Conservation (phyloP, 2,329 filamentous ascomycete species). For the Aspergillus cejpii region DNA sequence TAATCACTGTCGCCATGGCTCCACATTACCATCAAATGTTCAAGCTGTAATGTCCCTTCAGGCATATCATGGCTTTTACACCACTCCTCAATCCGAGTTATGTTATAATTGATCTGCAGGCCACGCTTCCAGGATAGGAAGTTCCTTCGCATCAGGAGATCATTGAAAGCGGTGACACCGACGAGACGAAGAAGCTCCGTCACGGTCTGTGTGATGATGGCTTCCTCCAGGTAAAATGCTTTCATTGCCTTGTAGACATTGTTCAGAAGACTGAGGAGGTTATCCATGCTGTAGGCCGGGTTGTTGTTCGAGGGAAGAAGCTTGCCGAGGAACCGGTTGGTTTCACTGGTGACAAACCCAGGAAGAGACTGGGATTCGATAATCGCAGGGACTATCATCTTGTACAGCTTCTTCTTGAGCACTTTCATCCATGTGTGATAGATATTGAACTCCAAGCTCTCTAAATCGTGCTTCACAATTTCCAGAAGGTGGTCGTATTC, state of each 20-base stretch:
- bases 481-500: slow-evolving; percentile 96
- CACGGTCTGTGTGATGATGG: slow-evolving; percentile 90
- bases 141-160: slow-evolving; percentile 93
- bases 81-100: slow-evolving; percentile 98
- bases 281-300: slow-evolving; percentile 99
- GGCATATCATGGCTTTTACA: slow-evolving; percentile 99
- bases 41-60: slow-evolving; percentile 90
- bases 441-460: slow-evolving; percentile 98
- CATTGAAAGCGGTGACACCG: slow-evolving; percentile 96
- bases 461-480: slow-evolving; percentile 97
- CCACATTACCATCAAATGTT: slow-evolving; percentile 81
- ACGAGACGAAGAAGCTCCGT: slow-evolving; percentile 89
- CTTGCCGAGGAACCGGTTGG: slow-evolving; percentile 96
- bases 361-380: slow-evolving; percentile 98
- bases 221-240: slow-evolving; percentile 92
- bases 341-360: slow-evolving; percentile 97
- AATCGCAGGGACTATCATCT: slow-evolving; percentile 99
- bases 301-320: slow-evolving; percentile 81
- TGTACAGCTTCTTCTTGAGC: slow-evolving; percentile 96
- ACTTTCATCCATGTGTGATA: slow-evolving; percentile 99
- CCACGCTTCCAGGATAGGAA: slow-evolving; percentile 99
- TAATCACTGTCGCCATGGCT: background rate
- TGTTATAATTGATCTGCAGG: slow-evolving; percentile 99
- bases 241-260: slow-evolving; percentile 99
- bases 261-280: slow-evolving; percentile 88